These are phyloP conservation scores for Populus simonii DNA, from an alignment of 345 rosid genomes.

Conservation along the genomic window DNA sequence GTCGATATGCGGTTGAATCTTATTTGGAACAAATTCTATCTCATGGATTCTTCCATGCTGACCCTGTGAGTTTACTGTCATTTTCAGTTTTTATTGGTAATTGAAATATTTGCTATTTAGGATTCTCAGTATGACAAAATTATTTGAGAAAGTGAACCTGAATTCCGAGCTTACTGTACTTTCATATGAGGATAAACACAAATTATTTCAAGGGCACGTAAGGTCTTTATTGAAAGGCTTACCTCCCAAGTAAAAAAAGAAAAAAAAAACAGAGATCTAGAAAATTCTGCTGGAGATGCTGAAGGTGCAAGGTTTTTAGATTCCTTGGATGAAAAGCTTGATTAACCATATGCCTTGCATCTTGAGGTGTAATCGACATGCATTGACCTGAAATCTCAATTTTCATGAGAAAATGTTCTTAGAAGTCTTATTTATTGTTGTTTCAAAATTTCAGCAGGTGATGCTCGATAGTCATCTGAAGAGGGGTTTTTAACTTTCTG, in stretches of 20 bases:
- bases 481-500: not conserved
- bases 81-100: not conserved
- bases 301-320: not conserved
- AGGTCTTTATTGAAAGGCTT: not conserved
- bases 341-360: not conserved
- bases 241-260: not conserved
- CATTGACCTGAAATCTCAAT: not conserved
- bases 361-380: not conserved
- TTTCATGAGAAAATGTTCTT: not conserved
- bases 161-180: not conserved
- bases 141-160: not conserved
- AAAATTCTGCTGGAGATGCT: not conserved
- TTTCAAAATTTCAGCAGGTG: not conserved
- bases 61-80: slow-evolving; percentile 60
- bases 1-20: slow-evolving; percentile 96
- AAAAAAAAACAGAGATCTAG: not conserved
- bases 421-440: not conserved
- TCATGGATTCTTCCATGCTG: slow-evolving; percentile 98
- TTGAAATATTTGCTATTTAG: not conserved
- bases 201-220: not conserved
- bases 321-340: not conserved
- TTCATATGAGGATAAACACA: not conserved
- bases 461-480: not conserved
- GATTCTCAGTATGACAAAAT: not conserved
- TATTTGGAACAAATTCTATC: slow-evolving; percentile 97